Evolutionary conservation across 108 stramenopile species (phyloP), one percentile per base, ranked within the genome.

Genomic region (Cyclotella atomus): DNA sequence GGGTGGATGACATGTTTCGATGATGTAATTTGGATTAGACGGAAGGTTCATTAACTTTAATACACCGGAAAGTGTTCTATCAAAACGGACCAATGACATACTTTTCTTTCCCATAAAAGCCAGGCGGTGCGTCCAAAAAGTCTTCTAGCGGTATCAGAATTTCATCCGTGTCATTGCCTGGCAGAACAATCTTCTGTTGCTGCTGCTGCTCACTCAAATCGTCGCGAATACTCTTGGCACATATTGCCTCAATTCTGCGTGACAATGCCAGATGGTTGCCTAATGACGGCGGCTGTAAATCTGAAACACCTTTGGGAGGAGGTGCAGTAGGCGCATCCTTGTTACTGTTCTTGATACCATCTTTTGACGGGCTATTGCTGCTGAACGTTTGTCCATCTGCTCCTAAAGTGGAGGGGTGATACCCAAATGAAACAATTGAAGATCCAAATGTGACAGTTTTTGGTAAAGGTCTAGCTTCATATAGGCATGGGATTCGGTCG

Each of bases 91-190:
- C 91, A 52, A 90, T 74, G 2, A 85, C 69, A 74, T 68, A 88
- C 16, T 68, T 87, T 86, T 77, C 89, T 84, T 47, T 86, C 86
- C 88, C 89, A 89, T 52, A 88, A 38, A 68, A 43, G 59, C 87
- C 89, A 27, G 90, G 87, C 56, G 91, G 90, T 14, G 92, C 88
- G 30, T 85, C 85, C 38, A 91, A 76, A 87, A 89, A 94, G 64
- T 91, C 87, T 27, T 90, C 79, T 56, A 90, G 61, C 3, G 76
- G 83, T 2, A 94, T 88, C 41, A 94, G 30, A 27, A 91, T 79
- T 38, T 78, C 86, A 32, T 81, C 85, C 24, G 70, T 82, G 49
- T 87, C 88, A n/a, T 89, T 79, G 12, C 82, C 87, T 17, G 27
- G 54, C 24, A 25, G 25, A 53, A 46, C 47, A 29, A 21, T 38